Evolutionary conservation across 305 asterid genomes (phyloP), one percentile per base, ranked within the genome.

Genomic region (Stenogyne calaminthoides): DNA sequence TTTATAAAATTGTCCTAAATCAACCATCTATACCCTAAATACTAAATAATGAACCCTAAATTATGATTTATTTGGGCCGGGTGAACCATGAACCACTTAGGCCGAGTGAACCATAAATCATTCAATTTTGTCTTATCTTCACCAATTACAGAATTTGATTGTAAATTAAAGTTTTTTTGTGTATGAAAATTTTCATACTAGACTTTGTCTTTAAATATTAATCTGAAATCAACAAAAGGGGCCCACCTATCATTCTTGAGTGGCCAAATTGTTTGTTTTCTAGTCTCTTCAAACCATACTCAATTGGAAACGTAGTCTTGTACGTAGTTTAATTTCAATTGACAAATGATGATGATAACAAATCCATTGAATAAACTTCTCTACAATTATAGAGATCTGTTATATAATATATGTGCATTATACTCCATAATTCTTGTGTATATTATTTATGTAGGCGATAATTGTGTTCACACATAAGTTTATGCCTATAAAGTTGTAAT

Each of bases 201-300:
- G n/a, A n/a, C n/a, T n/a, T n/a, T n/a, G n/a, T n/a, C n/a, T n/a
- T n/a, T n/a, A n/a, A 20, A 58, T 18, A 73, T 82, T 70, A 77
- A 80, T 64, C 78, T 78, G 8, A 76, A 84, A 18, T 16, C 32
- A 10, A 52, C 64, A 42, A 40, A 52, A 9, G 11, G 66, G 69
- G 37, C 59, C 63, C 36, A 70, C 61, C 5, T 60, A 51, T 34
- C 65, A 15, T 47, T 67, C 73, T 54, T 12, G 72, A 54, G 65
- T 67, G 44, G 61, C 52, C 71, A 67, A 61, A 62, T 71, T 76
- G 76, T 65, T 65, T 71, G 42, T 60, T 61, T 62, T 76, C 73
- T 71, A 27, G 18, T 18, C 32, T 25, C 20, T 16, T 10, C 36
- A 59, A 15, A 65, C 65, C 64, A 71, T 34, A 15, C 52, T 66